A percentile compares a stretch with the other conserved stretches of the same genome.
Evolutionary conservation across 768 basidiomycete genomes (phyloP).

Genomic region (Suillus subluteus): DNA sequence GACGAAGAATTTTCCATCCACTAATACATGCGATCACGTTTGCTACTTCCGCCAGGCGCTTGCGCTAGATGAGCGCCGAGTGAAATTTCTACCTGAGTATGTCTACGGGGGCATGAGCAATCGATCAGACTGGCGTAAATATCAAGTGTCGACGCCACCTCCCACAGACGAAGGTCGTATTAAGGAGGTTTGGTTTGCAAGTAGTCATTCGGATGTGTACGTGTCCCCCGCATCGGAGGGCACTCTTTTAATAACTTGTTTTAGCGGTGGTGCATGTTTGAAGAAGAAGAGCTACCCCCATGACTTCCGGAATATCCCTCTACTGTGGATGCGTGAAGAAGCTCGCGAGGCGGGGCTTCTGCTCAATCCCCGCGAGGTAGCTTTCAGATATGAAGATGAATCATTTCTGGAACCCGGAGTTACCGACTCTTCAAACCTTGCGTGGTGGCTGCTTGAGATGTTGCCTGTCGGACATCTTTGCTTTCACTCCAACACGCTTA

Average conservation of each 20-base stretch:
- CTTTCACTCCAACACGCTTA: background rate
- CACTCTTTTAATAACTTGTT: slow-evolving; percentile 30
- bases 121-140: background rate
- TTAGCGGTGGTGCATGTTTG: background rate
- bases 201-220: slow-evolving; percentile 29
- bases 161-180: slow-evolving; percentile 14
- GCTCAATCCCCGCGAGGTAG: slow-evolving; percentile 9
- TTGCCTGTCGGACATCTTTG: background rate
- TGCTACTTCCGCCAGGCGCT: slow-evolving; percentile 32
- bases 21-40: slow-evolving; percentile 15
- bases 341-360: slow-evolving; percentile 23
- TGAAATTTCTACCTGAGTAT: slow-evolving; percentile 31
- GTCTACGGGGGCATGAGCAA: slow-evolving; percentile 23
- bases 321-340: slow-evolving; percentile 30
- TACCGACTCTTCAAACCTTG: background rate
- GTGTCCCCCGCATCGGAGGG: slow-evolving; percentile 2
- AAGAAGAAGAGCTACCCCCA: background rate
- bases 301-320: slow-evolving; percentile 12
- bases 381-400: background rate
- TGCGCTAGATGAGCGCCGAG: slow-evolving; percentile 30
- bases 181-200: slow-evolving; percentile 35
- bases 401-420: background rate
- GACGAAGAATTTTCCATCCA: slow-evolving; percentile 29
- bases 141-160: background rate
- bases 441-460: slow-evolving; percentile 7